Conservation (phyloP, 176 grass and related monocot genomes). For the Ampelocalamus luodianensis region DNA sequence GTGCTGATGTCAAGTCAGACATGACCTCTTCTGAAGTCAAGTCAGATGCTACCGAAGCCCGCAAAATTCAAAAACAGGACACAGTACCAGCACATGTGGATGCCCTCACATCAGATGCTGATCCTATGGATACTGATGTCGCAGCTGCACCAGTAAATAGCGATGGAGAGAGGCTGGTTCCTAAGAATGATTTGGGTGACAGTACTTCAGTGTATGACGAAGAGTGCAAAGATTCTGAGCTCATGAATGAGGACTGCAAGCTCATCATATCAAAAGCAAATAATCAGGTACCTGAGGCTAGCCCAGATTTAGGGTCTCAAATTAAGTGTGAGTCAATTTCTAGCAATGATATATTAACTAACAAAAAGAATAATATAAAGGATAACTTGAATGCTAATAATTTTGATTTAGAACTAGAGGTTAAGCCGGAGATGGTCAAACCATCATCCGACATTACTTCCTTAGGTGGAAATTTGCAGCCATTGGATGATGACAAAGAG, state of each 20-base stretch:
- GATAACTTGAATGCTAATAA: slow-evolving; percentile 99
- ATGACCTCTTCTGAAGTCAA: slow-evolving; percentile 36
- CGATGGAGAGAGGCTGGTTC: slow-evolving; percentile 38
- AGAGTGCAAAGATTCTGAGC: slow-evolving; percentile 44
- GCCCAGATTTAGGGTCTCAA: slow-evolving; percentile 86
- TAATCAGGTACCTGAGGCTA: slow-evolving; percentile 96
- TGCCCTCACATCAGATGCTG: slow-evolving; percentile 47
- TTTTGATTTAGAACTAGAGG: slow-evolving; percentile 99
- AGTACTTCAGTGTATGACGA: slow-evolving; percentile 36
- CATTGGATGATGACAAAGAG: slow-evolving; percentile 82
- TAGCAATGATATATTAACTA: slow-evolving; percentile 90
- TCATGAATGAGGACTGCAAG: slow-evolving; percentile 56
- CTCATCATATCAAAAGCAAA: slow-evolving; percentile 52
- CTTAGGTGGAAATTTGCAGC: slow-evolving; percentile 76
- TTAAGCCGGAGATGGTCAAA: slow-evolving; percentile 89
- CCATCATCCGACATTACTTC: slow-evolving; percentile 78
- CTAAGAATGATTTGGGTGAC: slow-evolving; percentile 47
- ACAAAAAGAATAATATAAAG: slow-evolving; percentile 85
- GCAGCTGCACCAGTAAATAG: slow-evolving; percentile 29
- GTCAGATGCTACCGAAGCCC: slow-evolving; percentile 39
- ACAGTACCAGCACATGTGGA: slow-evolving; percentile 25
- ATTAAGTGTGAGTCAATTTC: slow-evolving; percentile 93
- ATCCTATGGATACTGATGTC: slow-evolving; percentile 44
- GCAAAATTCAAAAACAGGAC: slow-evolving; percentile 48
- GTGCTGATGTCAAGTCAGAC: slow-evolving; percentile 48